These are phyloP conservation scores for Pyricularia pennisetigena DNA, from an alignment of 2,329 filamentous ascomycete species.

Conservation along the genomic window DNA sequence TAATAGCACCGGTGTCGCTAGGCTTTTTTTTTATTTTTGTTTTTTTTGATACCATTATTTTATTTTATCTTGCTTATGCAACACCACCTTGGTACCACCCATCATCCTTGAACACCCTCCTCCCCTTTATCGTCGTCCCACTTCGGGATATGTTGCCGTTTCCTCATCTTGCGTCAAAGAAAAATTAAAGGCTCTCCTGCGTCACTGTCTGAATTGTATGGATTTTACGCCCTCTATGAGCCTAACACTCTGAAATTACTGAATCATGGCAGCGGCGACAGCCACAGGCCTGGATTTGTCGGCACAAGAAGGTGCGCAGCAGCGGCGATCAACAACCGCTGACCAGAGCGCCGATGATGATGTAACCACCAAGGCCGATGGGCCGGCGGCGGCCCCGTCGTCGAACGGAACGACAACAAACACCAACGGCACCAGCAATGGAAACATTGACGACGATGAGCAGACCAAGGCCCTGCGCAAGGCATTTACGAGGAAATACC, in stretches of 20 bases:
- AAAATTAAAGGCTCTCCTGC: background rate
- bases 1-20: background rate
- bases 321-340: background rate
- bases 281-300: constrained; percentile 1
- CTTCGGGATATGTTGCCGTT: background rate
- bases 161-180: background rate
- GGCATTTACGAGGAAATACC: constrained; percentile 59
- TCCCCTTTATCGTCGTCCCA: background rate
- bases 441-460: constrained; percentile 6
- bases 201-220: background rate
- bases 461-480: constrained; percentile 20
- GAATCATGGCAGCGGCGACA: background rate
- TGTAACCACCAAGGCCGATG: background rate
- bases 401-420: constrained; percentile 15
- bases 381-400: too few species aligned
- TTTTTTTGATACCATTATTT: background rate
- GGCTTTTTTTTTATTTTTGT: background rate
- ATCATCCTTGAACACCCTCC: background rate
- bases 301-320: background rate
- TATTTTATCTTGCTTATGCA: background rate
- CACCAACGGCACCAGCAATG: constrained; percentile 5
- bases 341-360: background rate
- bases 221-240: background rate
- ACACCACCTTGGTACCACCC: background rate
- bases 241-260: background rate